These are phyloP conservation scores for Melanomma pulvis-pyrius DNA, from an alignment of 495 filamentous ascomycete genomes.

Conservation along the genomic window DNA sequence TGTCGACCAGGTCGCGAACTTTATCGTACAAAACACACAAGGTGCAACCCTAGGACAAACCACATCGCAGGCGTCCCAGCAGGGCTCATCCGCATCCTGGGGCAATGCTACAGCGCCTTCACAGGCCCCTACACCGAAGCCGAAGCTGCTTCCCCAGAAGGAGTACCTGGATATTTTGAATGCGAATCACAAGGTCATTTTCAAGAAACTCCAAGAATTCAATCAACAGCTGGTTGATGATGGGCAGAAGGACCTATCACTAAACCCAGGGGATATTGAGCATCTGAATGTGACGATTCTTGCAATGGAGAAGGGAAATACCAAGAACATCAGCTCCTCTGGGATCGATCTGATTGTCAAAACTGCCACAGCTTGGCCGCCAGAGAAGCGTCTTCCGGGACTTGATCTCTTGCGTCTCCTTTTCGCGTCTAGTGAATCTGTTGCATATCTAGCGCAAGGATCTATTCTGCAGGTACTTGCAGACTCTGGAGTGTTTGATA, in stretches of 20 bases:
- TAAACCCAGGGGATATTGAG: constrained; percentile 71
- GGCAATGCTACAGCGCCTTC: constrained; percentile 55
- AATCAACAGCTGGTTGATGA: constrained; percentile 67
- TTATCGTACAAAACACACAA: constrained; percentile 86
- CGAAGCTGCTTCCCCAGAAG: constrained; percentile 76
- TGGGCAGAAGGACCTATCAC: constrained; percentile 70
- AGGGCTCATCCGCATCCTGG: constrained; percentile 75
- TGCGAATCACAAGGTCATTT: constrained; percentile 64
- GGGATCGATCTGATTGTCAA: constrained; percentile 65
- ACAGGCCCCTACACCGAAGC: constrained; percentile 49
- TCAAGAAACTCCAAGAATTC: constrained; percentile 73
- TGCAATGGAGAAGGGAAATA: constrained; percentile 52
- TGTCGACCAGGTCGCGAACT: constrained; percentile 90
- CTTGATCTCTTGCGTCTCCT: constrained; percentile 84
- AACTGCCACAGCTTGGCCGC: constrained; percentile 75
- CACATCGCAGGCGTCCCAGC: constrained; percentile 57
- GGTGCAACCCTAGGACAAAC: constrained; percentile 75
- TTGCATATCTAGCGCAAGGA: constrained; percentile 54
- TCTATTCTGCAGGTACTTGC: constrained; percentile 59
- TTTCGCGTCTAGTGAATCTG: constrained; percentile 66
- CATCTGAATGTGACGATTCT: constrained; percentile 58
- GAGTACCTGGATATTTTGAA: constrained; percentile 74
- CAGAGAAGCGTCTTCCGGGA: constrained; percentile 73
- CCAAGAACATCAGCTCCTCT: constrained; percentile 45
- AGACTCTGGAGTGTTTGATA: constrained; percentile 59